Evolutionary conservation across 257 asterid species (phyloP), one percentile per base, ranked within the genome.

Genomic region (Craterostigma plantagineum): DNA sequence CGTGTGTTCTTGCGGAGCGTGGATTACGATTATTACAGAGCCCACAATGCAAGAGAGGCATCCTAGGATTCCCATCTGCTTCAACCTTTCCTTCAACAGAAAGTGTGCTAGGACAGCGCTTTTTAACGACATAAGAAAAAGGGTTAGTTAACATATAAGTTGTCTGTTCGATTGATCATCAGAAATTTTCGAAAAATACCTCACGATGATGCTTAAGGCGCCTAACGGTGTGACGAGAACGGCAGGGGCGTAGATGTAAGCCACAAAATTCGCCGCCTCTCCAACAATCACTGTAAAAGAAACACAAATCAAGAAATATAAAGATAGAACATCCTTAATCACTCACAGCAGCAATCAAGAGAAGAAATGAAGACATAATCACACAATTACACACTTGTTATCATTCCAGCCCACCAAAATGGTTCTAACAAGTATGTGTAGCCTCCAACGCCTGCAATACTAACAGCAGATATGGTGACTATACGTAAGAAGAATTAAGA

Each of bases 371-470:
- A 34, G 10, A 6, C 16, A 37, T 12, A 27, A 11, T 8, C 35
- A 23, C n/a, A 45, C n/a, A 72, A 92, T 67, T 54, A 84, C 30
- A 6, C 30, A 23, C 95, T 84, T 14, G 79, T 71, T 48, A 68
- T 68, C 96, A 84, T 76, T 65, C 96, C 96, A 1, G 77, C 75
- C 96, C 96, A 84, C 93, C 96, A 84, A 54, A 84, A 92, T 33
- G 96, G 96, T 56, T 84, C 77, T 30, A 65, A 60, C 38, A 84
- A 68, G 82, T 84, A 84, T 18, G 93, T 62, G 48, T 79, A 80
- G 52, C 93, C 91, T 60, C 95, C 93, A 60, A 44, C 71, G 42
- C 95, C 95, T 84, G 70, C 50, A 66, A 50, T 45, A 35, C 33
- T 38, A 38, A 52, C 35, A 40, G 39, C 54, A 45, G n/a, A 33